Percentiles rank a stretch among this genome's conserved stretches.
Conservation (phyloP, 768 basidiomycete species). For the Boletus pseudopeckii region DNA sequence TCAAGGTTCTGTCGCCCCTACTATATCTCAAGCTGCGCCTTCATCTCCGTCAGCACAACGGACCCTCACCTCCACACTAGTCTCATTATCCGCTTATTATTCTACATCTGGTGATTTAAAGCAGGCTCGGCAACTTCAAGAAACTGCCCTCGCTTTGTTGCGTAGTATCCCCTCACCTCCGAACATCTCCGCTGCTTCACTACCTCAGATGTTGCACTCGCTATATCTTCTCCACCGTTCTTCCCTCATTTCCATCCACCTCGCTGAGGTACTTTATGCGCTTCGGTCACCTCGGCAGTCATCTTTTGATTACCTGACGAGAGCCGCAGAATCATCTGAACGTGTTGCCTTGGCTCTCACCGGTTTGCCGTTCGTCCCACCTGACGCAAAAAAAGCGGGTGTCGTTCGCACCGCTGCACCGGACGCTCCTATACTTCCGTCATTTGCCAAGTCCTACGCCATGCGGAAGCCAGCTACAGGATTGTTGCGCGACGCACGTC, state of each 20-base stretch:
- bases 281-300: slow-evolving; percentile 37
- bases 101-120: slow-evolving; percentile 54
- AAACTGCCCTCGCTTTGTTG: slow-evolving; percentile 52
- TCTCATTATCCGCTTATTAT: slow-evolving; percentile 71
- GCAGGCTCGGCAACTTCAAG: slow-evolving; percentile 55
- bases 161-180: slow-evolving; percentile 50
- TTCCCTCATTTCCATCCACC: slow-evolving; percentile 68
- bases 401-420: slow-evolving; percentile 38
- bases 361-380: slow-evolving; percentile 36
- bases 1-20: slow-evolving; percentile 17
- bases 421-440: slow-evolving; percentile 39
- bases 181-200: slow-evolving; percentile 41
- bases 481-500: slow-evolving; percentile 64
- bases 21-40: slow-evolving; percentile 41
- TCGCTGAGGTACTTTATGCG: slow-evolving; percentile 68
- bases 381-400: slow-evolving; percentile 34
- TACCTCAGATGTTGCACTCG: slow-evolving; percentile 59
- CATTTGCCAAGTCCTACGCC: slow-evolving; percentile 44
- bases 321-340: slow-evolving; percentile 67
- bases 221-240: slow-evolving; percentile 70
- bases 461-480: slow-evolving; percentile 54
- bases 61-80: slow-evolving; percentile 54
- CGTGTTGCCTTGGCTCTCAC: slow-evolving; percentile 55
- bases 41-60: slow-evolving; percentile 63
- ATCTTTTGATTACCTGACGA: slow-evolving; percentile 54